phyloP scores from a whole-genome alignment of 2,329 filamentous ascomycete genomes.

The Fusarium tupiense region DNA sequence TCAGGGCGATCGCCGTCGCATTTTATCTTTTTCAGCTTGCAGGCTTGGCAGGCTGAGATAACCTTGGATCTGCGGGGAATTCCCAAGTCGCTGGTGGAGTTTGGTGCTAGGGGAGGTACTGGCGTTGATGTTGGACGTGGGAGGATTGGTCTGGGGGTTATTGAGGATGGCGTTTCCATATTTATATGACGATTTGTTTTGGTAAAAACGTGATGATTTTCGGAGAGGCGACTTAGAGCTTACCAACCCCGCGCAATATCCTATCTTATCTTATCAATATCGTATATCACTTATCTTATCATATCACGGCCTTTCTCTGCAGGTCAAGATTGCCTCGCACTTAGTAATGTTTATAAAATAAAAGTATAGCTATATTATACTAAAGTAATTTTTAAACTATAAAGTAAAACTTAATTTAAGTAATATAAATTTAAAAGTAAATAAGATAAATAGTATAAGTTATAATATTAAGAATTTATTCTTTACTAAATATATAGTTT shows the following conservation, averaged over 20 bases:
- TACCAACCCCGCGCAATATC: too few relatives aligned
- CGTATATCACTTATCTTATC: too few relatives aligned
- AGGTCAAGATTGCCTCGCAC: too few relatives aligned
- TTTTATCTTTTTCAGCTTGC: not conserved
- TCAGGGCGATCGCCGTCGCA: not conserved
- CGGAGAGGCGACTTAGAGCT: too few relatives aligned
- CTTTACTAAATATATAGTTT: too few relatives aligned
- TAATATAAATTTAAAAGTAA: accelerated
- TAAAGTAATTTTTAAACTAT: too few relatives aligned
- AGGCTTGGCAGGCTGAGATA: not conserved
- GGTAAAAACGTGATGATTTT: too few relatives aligned
- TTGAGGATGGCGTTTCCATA: not conserved
- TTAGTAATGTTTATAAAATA: accelerated
- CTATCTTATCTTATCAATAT: too few relatives aligned
- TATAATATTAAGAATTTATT: too few relatives aligned
- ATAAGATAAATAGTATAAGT: accelerated
- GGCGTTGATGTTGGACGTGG: not conserved
- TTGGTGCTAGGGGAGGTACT: accelerated
- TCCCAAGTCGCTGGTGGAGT: accelerated
- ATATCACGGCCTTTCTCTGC: too few relatives aligned
- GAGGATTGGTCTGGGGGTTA: not conserved
- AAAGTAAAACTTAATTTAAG: accelerated
- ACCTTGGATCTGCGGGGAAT: not conserved
- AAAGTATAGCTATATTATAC: too few relatives aligned
- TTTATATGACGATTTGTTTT: not conserved